Conservation (phyloP, 768 basidiomycete genomes). For the Leccinum broughii region DNA sequence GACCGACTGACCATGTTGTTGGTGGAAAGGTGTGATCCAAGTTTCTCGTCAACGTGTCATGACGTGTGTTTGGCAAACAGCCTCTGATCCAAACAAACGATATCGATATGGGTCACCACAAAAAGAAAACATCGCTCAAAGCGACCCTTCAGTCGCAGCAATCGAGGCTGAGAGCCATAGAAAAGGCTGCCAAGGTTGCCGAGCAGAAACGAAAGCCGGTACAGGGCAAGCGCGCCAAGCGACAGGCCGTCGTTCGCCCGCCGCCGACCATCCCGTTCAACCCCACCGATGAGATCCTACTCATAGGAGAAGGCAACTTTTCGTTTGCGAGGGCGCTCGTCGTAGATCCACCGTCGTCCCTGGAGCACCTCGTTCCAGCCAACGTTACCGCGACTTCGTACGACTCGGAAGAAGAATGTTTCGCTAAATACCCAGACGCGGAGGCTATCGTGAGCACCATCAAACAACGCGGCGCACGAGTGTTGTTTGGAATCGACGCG, state of each 20-base stretch:
- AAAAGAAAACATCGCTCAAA: slow-evolving; percentile 60
- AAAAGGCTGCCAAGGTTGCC: slow-evolving; percentile 46
- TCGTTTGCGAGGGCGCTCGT: slow-evolving; percentile 83
- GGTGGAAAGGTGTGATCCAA: too few species aligned
- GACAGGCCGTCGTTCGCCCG: slow-evolving; percentile 24
- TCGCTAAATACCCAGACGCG: slow-evolving; percentile 80
- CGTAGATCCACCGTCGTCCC: slow-evolving; percentile 40
- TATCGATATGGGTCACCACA: slow-evolving; percentile 45
- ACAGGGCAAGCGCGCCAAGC: slow-evolving; percentile 23
- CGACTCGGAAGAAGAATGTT: slow-evolving; percentile 76
- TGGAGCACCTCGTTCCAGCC: slow-evolving; percentile 55
- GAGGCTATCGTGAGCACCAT: slow-evolving; percentile 55
- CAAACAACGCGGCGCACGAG: slow-evolving; percentile 57
- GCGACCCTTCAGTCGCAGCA: slow-evolving; percentile 71
- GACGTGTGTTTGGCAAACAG: slow-evolving; percentile 28
- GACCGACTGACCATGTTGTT: slow-evolving; percentile 33
- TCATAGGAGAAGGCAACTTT: slow-evolving; percentile 95
- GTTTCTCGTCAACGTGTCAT: slow-evolving; percentile 19
- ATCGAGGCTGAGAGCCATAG: slow-evolving; percentile 58
- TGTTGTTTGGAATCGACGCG: slow-evolving; percentile 87
- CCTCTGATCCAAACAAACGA: slow-evolving; percentile 33
- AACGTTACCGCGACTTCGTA: slow-evolving; percentile 85
- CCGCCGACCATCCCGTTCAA: slow-evolving; percentile 65
- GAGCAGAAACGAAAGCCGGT: slow-evolving; percentile 45
- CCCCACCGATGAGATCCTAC: slow-evolving; percentile 63